Evolutionary conservation across 139 green algal genomes (phyloP), one percentile per base, ranked within the genome.

Genomic region (Chlamydomonas sp.): DNA sequence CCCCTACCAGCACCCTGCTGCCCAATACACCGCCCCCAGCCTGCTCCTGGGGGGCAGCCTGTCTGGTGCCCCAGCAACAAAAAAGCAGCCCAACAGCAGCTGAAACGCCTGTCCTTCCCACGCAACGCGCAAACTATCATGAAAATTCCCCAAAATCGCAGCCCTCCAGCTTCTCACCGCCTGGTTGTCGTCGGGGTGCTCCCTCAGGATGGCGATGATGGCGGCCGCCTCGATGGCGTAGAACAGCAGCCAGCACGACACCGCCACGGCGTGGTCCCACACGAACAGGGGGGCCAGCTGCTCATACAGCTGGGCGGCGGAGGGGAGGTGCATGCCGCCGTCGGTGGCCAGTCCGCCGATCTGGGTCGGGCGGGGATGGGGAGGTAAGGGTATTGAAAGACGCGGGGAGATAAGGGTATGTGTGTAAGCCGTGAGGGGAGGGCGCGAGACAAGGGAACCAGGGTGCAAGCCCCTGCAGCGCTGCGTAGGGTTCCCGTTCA

Each of bases 151-250:
- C 66, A 71, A 71, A 10, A 71, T 71, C 1, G 66, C 1, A 10
- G 59, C 58, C 15, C 31, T 31, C 61, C 58, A 62, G 63, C 17
- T 49, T 20, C 91, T 85, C 64, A 92, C 91, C 71, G 91, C 91
- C 66, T 88, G 73, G 20, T 77, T 85, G 67, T 92, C 90, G 67
- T 92, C 63, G 6, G 79, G 77, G 79, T 91, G 92, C 62, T 88
- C 80, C 17, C 92, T 90, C 5, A 96, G 85, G 15, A 95, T 92
- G 6, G 90, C 74, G 15, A 93, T 79, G 64, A 96, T 92, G 57
- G 91, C 93, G 16, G 78, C 80, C 1, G 91, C 95, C 88, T 97
- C 95, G 15, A 97, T 89, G 6, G 89, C 71, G 72, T 96, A 97
- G 20, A 97, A 92, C 0, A 91, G 2, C 0, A 93, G 63, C 94